These are phyloP conservation scores for Vaccinium corymbosum DNA, from an alignment of 148 eudicot species.

Conservation along the genomic window DNA sequence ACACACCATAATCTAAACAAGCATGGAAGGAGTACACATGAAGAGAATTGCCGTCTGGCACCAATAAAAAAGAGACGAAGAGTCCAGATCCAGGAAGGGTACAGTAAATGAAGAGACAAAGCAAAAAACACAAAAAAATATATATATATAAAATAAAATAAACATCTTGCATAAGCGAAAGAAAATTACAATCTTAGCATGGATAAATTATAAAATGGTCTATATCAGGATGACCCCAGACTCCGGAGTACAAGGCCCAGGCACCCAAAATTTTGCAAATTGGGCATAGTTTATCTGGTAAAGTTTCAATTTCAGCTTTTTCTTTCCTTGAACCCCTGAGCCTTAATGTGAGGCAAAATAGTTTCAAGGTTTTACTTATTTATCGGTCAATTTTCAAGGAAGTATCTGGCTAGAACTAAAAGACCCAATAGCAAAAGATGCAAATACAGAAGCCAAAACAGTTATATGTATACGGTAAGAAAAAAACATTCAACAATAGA, in stretches of 20 bases:
- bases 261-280: neutral
- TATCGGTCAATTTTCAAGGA: neutral
- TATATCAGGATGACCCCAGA: neutral
- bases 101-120: neutral
- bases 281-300: neutral
- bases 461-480: neutral
- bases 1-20: constrained; percentile 59
- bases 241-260: neutral
- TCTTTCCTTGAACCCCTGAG: neutral
- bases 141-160: neutral
- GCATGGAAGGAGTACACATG: neutral
- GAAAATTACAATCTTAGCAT: neutral
- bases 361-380: neutral
- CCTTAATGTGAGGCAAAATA: neutral
- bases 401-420: neutral
- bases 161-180: neutral
- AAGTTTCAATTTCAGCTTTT: neutral
- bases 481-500: neutral
- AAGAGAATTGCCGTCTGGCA: neutral
- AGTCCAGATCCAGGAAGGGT: neutral
- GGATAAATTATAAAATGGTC: neutral
- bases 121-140: neutral
- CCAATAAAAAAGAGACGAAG: neutral
- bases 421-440: neutral
- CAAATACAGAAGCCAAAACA: too few relatives aligned